Conservation (phyloP, 2,329 filamentous ascomycete genomes). For the Aschersonia sp. region DNA sequence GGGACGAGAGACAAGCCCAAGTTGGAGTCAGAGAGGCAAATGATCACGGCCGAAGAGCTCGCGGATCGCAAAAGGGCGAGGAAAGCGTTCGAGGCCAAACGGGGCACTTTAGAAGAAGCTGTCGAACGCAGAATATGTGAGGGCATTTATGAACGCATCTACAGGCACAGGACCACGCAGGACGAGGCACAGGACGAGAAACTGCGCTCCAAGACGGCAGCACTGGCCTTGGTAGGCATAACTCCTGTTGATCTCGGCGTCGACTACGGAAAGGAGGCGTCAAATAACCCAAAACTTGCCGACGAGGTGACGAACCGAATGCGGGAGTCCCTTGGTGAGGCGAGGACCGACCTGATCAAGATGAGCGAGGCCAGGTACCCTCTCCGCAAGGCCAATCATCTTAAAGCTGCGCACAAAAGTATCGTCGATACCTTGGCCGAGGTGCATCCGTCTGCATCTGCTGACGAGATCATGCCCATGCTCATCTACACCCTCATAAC, state of each 20-base stretch:
- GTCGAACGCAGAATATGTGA: constrained; percentile 80
- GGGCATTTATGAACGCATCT: constrained; percentile 75
- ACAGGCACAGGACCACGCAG: constrained; percentile 79
- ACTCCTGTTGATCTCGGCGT: constrained; percentile 73
- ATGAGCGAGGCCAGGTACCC: constrained; percentile 87
- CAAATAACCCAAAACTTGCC: constrained; percentile 40
- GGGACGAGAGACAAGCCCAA: constrained; percentile 36
- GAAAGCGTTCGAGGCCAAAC: constrained; percentile 65
- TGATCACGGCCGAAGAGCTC: constrained; percentile 82
- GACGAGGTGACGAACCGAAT: constrained; percentile 53
- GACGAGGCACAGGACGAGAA: constrained; percentile 94
- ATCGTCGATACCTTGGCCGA: constrained; percentile 76
- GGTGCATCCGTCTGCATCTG: constrained; percentile 68
- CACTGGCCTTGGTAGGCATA: constrained; percentile 81
- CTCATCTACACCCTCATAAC: constrained; percentile 94
- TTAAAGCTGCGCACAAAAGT: constrained; percentile 80
- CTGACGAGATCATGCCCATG: constrained; percentile 93
- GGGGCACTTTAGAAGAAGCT: constrained; percentile 69
- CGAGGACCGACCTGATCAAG: constrained; percentile 51
- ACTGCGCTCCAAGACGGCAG: constrained; percentile 83
- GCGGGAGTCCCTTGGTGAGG: constrained; percentile 54
- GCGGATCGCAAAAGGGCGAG: constrained; percentile 65
- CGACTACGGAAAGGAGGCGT: constrained; percentile 47
- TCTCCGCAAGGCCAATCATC: constrained; percentile 75
- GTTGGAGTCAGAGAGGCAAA: constrained; percentile 51